Base-by-base conservation (phyloP, 192 early-diverging fungal genomes). In the Phlyctochytrium planicorne region DNA sequence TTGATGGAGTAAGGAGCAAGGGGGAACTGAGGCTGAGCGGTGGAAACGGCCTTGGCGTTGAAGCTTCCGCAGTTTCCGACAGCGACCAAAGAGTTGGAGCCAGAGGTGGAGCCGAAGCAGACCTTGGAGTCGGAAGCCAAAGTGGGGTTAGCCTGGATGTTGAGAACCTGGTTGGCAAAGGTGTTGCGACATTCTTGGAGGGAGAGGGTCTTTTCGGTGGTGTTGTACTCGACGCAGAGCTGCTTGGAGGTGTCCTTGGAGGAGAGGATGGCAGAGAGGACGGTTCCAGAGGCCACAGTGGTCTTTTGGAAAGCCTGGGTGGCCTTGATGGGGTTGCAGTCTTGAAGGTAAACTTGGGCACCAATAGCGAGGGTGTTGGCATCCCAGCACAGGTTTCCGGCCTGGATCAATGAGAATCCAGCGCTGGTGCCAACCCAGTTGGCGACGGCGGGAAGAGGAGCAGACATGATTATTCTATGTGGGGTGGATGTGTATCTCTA, bases 141-240 rank as follows among this genome's bases (percentile, higher is more conserved):
- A 16, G 34, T 34, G 1, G 47, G 12, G 40, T 47, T 62, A 34
- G 10, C 17, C 2, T 40, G 32, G n/a, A 30, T 33, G n/a, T 12
- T 52, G 17, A 65, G 31, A 25, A 29, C 25, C 37, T 65, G 63
- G 40, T 52, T 23, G 0, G 34, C n/a, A 30, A 34, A 62, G 10
- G 30, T 34, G 20, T 62, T 62, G 23, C 63, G 17, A 24, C 63
- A 65, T 2, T 33, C 34, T 40, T 50, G 63, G 17, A 65, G 36
- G 61, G 40, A 10, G 40, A 14, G 12, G 6, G 55, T 29, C 27
- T 14, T 57, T 10, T 6, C 6, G 55, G 55, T 10, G 27, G 10
- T 12, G 4, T 47, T 47, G 55, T 57, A 17, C 63, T 50, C 63
- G 34, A 65, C 63, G 47, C 63, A 65, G 34, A 65, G 47, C 24